Conservation (phyloP, 495 filamentous ascomycete genomes). For the Cercophora newfieldiana region DNA sequence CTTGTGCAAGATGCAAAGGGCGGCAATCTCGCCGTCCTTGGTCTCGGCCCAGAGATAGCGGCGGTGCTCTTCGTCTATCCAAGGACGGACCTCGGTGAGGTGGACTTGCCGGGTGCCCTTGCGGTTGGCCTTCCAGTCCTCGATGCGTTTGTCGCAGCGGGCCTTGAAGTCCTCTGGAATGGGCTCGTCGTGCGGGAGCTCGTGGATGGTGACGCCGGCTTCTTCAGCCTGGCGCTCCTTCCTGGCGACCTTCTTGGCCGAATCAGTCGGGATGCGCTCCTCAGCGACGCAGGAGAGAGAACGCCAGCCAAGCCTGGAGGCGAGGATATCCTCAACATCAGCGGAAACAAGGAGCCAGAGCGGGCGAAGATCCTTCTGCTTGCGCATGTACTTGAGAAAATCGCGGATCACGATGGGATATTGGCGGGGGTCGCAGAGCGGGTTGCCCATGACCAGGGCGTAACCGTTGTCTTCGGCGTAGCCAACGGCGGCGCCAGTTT, state of each 20-base stretch:
- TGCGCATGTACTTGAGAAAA: constrained; percentile 72
- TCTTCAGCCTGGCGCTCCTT: constrained; percentile 70
- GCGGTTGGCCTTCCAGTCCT: constrained; percentile 75
- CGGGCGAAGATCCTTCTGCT: constrained; percentile 68
- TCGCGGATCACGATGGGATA: constrained; percentile 66
- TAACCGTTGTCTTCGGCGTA: constrained; percentile 72
- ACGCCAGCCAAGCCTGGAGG: constrained; percentile 75
- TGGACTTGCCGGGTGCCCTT: constrained; percentile 79
- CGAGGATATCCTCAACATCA: constrained; percentile 71
- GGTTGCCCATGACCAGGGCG: constrained; percentile 78
- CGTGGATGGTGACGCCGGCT: constrained; percentile 72
- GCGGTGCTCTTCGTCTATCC: constrained; percentile 74
- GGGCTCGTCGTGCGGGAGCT: constrained; percentile 60
- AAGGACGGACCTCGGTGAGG: constrained; percentile 79
- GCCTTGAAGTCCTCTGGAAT: constrained; percentile 61
- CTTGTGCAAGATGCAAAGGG: constrained; percentile 71
- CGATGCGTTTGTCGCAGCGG: constrained; percentile 67
- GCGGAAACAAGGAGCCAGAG: constrained; percentile 76
- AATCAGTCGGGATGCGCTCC: constrained; percentile 72
- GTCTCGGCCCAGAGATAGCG: constrained; percentile 77
- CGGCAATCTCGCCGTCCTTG: constrained; percentile 64
- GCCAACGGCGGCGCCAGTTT: constrained; percentile 75
- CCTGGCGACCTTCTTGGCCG: constrained; percentile 62
- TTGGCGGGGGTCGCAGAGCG: constrained; percentile 72
- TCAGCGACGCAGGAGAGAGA: constrained; percentile 82